Evolutionary conservation across 2,329 filamentous ascomycete genomes (phyloP), one percentile per base, ranked within the genome.

Genomic region (Nemania sp.): DNA sequence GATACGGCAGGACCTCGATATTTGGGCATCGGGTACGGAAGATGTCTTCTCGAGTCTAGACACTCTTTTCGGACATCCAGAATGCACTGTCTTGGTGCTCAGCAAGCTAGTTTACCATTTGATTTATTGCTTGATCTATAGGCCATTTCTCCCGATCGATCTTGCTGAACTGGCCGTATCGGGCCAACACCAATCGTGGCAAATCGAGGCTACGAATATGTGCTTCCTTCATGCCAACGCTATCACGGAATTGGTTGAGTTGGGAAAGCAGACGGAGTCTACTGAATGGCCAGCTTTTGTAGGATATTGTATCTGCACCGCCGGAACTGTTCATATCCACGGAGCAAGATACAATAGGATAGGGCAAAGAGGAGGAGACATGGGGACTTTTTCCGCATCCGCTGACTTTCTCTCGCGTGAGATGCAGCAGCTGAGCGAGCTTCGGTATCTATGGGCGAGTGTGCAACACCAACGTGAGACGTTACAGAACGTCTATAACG

Each of bases 151-250:
- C 5, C 91, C 91, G 0, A 88, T 96, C 57, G 89, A 95, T 68
- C 77, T 95, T 3, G 83, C 87, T 20, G 91, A 95, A 68, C 80
- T 96, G 6, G 83, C 89, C 11, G 88, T 89, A 12, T 87, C 83
- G 0, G 89, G 89, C 1, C 90, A 95, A 65, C 89, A 95, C 62
- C 90, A 95, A 68, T 92, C 89, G 23, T 96, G 91, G 91, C 91
- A 95, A 68, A 93, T 95, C 42, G 90, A 95, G 68, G 90, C 91
- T 0, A 95, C 90, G 0, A 93, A 94, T 64, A 80, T 93, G 67
- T 95, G 91, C 70, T 94, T 84, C 68, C 75, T 92, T 15, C 91
- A 96, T 61, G 90, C 91, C 5, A 96, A 95, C 65, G 90, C 90
- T 5, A 92, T 95, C 46, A 86, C 89, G 1, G 90, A 95, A 65